Conservation (phyloP, 805 yeast genomes). For the Saccharomyces cerevisiae region DNA sequence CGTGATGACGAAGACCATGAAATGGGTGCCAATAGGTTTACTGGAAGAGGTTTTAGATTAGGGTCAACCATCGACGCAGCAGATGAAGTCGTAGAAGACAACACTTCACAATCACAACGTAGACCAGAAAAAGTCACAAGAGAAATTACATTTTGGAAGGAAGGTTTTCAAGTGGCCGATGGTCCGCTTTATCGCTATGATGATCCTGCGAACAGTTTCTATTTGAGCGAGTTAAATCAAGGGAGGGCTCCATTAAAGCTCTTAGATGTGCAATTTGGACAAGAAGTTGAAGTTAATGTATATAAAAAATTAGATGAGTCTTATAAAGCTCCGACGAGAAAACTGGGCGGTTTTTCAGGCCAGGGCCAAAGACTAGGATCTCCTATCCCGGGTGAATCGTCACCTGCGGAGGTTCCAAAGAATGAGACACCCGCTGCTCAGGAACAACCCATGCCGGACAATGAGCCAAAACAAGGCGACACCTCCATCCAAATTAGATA, state of each 20-base stretch:
- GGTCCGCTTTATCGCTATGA: conserved; percentile 82
- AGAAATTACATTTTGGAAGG: conserved; percentile 89
- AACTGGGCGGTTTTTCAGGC: conserved; percentile 65
- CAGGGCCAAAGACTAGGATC: conserved; percentile 82
- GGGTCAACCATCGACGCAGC: conserved; percentile 32
- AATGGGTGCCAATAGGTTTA: conserved; percentile 29
- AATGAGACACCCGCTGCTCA: conserved; percentile 19
- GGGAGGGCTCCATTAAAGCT: conserved; percentile 88
- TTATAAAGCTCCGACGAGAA: conserved; percentile 58
- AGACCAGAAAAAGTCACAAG: conserved; percentile 51
- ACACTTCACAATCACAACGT: conserved; percentile 25
- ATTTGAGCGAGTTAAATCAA: conserved; percentile 69
- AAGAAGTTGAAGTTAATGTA: conserved; percentile 89
- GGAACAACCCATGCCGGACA: conserved; percentile 9
- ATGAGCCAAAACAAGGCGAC: conserved; percentile 43
- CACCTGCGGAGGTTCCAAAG: conserved; percentile 14
- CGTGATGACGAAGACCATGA: conserved; percentile 28
- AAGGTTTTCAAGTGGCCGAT: conserved; percentile 92
- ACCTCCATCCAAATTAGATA: conserved; percentile 73
- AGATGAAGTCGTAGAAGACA: conserved; percentile 31
- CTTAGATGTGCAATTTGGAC: conserved; percentile 77
- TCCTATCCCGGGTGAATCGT: conserved; percentile 68
- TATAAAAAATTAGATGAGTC: conserved; percentile 73
- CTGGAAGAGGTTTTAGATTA: conserved; percentile 36
- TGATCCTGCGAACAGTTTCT: conserved; percentile 79